Conservation (phyloP, 2,329 filamentous ascomycete species). For the Diaporthe ilicicola region DNA sequence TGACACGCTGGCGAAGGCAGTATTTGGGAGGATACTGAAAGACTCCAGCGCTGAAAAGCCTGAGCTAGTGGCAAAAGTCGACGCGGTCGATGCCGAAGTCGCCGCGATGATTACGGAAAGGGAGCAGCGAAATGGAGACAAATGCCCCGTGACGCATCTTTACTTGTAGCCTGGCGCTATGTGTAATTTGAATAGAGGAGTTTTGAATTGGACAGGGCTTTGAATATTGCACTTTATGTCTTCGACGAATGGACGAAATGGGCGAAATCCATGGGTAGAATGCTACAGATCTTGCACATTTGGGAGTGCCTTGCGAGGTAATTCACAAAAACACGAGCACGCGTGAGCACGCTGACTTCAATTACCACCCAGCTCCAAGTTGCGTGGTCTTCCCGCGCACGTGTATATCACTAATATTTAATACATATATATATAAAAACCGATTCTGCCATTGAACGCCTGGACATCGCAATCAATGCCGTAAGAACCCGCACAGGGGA, state of each 20-base stretch:
- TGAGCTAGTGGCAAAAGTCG: background rate
- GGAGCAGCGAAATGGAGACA: conserved; percentile 10
- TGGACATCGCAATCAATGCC: too few species aligned
- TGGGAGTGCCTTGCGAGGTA: too few species aligned
- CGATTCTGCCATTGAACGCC: too few species aligned
- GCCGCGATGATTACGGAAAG: conserved; percentile 22
- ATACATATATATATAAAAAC: too few species aligned
- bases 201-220: background rate
- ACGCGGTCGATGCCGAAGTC: background rate
- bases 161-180: background rate
- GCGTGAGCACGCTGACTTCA: too few species aligned
- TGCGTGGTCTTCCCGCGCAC: too few species aligned
- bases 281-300: background rate
- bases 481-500: too few species aligned
- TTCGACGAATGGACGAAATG: background rate
- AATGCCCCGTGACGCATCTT: conserved; percentile 8
- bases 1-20: background rate
- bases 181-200: background rate
- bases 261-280: too few species aligned
- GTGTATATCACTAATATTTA: too few species aligned
- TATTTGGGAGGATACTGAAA: conserved; percentile 20
- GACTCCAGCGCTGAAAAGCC: conserved; percentile 20
- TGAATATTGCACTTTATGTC: background rate
- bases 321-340: too few species aligned
- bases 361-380: too few species aligned